Base-by-base conservation (phyloP, 2,329 filamentous ascomycete species). In the Colletotrichum agaves region DNA sequence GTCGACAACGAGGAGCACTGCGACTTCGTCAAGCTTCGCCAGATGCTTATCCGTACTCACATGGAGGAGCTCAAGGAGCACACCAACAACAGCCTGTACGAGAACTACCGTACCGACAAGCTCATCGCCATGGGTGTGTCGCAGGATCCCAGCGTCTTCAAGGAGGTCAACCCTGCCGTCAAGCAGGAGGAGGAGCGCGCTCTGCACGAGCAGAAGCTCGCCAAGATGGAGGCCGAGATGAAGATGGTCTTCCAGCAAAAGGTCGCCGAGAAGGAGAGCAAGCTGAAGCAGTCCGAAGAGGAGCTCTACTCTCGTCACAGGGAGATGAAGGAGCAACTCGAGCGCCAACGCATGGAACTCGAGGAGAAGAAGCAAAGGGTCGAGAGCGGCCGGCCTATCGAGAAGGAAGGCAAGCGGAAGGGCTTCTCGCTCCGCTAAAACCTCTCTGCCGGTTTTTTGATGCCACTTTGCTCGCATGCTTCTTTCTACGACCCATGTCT, bases 221-320 rank as follows among this genome's bases (percentile, higher is more conserved):
- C 95, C 82, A 99, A 99, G 93, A 99, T 99, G 96, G 96, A 99
- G 83, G 90, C 94, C 77, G 96, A 99, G 83, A 99, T 99, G 96
- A 99, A 99, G 93, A 97, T 98, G 93, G 96, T 99, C 74, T 99
- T 99, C 93, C 96, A 98, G 82, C 96, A 99, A 81, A 99, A 99
- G 91, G 96, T 99, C 35, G 90, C 93, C 73, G 96, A 99, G 83
- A 99, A 99, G 87, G 96, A 99, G 85, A 97, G 93, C 89, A 99
- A 99, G 85, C 87, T 99, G 80, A 97, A 97, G 86, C 96, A 98
- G 85, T 97, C 94, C 87, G 96, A 99, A 83, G 96, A 99, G 81
- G 96, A 99, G 87, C 86, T 99, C 67, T 98, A 98, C 78, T 94
- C 96, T 73, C 92, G 96, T 75, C 96, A 99, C 86, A 91, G 95